These are phyloP conservation scores for Climacium dendroides DNA, from an alignment of 225 moss, liverwort and hornwort species.

Conservation along the genomic window DNA sequence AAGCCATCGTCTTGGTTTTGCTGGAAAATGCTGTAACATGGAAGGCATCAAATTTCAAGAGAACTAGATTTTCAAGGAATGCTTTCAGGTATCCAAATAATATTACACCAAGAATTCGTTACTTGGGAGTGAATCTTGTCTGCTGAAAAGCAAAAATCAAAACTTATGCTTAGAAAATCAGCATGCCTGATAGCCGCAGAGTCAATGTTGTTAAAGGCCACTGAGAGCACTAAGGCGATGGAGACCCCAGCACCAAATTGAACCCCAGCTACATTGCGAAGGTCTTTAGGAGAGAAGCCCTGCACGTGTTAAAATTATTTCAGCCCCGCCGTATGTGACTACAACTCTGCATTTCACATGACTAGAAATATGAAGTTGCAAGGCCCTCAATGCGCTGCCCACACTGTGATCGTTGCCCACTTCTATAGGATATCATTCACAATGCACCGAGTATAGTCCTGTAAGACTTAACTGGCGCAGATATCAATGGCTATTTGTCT, in stretches of 20 bases:
- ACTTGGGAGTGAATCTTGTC: background rate
- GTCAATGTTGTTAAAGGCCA: slow-evolving; percentile 52
- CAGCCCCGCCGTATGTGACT: background rate
- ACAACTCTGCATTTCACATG: background rate
- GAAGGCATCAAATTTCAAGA: background rate
- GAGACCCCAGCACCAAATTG: slow-evolving; percentile 54
- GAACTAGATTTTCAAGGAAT: background rate
- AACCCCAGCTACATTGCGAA: slow-evolving; percentile 55
- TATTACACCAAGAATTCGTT: background rate
- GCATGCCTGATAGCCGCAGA: slow-evolving; percentile 40
- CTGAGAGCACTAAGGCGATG: slow-evolving; percentile 55
- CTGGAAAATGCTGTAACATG: background rate
- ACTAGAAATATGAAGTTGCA: background rate
- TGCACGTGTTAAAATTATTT: slow-evolving; percentile 12
- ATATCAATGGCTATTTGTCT: background rate
- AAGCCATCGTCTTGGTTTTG: background rate
- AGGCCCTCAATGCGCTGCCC: background rate
- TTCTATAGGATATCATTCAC: background rate
- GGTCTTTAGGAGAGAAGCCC: slow-evolving; percentile 62
- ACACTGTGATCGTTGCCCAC: background rate
- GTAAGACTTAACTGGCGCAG: background rate
- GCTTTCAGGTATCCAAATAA: background rate
- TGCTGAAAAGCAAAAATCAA: background rate
- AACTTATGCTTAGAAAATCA: background rate
- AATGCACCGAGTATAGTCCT: background rate